These are phyloP conservation scores for Capsaspora owczarzaki DNA, from an alignment of 78 protist species.

Conservation along the genomic window DNA sequence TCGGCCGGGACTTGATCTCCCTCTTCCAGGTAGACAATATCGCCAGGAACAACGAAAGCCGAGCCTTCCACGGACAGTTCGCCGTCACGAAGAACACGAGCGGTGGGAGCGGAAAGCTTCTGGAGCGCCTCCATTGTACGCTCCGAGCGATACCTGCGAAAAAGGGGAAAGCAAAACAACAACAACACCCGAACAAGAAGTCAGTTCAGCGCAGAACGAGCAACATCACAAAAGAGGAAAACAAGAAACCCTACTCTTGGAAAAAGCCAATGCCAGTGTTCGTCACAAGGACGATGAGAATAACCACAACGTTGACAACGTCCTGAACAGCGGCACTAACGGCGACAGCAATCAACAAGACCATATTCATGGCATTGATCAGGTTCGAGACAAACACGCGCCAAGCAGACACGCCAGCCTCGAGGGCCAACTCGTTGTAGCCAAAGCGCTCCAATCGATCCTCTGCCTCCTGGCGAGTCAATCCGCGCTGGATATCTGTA, in stretches of 20 bases:
- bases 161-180: background rate
- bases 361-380: background rate
- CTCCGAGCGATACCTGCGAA: conserved; percentile 11
- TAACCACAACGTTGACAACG: conserved; percentile 14
- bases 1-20: conserved; percentile 67
- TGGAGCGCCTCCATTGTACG: conserved; percentile 66
- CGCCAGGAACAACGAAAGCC: conserved; percentile 60
- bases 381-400: background rate
- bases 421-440: background rate
- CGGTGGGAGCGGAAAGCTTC: conserved; percentile 41
- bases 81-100: conserved; percentile 55
- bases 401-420: background rate
- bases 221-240: background rate
- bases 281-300: conserved; percentile 59
- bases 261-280: conserved; percentile 59
- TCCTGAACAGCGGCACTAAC: background rate
- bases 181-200: background rate
- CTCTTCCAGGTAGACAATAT: conserved; percentile 31
- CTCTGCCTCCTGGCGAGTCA: background rate
- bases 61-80: background rate
- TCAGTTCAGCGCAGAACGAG: background rate
- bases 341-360: background rate
- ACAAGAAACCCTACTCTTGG: conserved; percentile 65
- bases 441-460: background rate
- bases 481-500: background rate